Evolutionary conservation across 192 early-diverging fungal genomes (phyloP), one percentile per base, ranked within the genome.

Genomic region (Coemansia sp.): DNA sequence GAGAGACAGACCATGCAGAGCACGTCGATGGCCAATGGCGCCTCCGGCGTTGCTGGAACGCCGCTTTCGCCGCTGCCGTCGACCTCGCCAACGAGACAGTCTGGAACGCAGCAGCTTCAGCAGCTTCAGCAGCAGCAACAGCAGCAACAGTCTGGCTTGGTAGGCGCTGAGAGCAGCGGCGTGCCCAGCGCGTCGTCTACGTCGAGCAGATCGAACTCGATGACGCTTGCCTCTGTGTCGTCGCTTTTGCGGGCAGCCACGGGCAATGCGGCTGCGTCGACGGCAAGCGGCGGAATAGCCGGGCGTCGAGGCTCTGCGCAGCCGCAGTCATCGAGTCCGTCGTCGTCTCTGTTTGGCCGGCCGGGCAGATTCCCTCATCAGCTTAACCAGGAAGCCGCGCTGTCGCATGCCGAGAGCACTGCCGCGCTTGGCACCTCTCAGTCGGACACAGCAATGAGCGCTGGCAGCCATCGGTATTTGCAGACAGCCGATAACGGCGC

Each of bases 161-260:
- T n/a, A n/a, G 39, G 13, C 13, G 39, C 16, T 42, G 39, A 42
- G 39, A 16, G 39, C 39, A 42, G 14, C 1, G 39, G 39, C 13
- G 39, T 42, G 14, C 11, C 24, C 8, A 28, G 50, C 39, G 39
- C 39, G 50, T 52, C 50, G 50, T 54, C 52, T 2, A 59, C 60
- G 3, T 32, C 67, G 0, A 55, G 72, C 27, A 22, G 76, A 16
- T 79, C 76, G 14, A 79, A 79, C 46, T 79, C 76, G 53, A 60
- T 79, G 64, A 79, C 71, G 13, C n/a, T 70, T 18, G 76, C 69
- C 0, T 73, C 76, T 16, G 76, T 79, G 23, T 79, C 76, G 22
- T 71, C 75, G 62, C 62, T 77, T n/a, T 54, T 77, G n/a, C 75
- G 75, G 13, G 69, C 75, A 10, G 75, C 75, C 10, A 77, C 75